Evolutionary conservation across 2,329 filamentous ascomycete species (phyloP).

Genomic region (Metarhizium guizhouense): DNA sequence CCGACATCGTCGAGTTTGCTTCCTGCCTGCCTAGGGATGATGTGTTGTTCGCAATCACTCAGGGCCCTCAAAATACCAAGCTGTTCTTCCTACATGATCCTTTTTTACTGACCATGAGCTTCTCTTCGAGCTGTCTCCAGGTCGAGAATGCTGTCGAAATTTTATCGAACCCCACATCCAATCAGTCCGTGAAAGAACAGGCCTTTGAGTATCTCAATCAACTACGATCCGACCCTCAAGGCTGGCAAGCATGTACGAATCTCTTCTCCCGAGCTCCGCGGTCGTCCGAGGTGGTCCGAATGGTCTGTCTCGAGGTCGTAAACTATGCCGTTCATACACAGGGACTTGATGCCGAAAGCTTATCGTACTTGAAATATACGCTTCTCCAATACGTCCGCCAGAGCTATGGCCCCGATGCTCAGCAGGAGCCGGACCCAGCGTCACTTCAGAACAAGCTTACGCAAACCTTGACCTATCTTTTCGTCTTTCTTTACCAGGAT

Average conservation of each 20-base stretch:
- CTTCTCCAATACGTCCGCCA: slow-evolving; percentile 73
- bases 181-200: slow-evolving; percentile 67
- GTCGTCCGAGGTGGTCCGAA: slow-evolving; percentile 73
- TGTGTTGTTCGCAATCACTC: not conserved
- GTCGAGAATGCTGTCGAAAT: slow-evolving; percentile 94
- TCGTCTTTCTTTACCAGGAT: slow-evolving; percentile 75
- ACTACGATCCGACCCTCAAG: slow-evolving; percentile 70
- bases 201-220: slow-evolving; percentile 75
- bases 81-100: not conserved
- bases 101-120: slow-evolving; percentile 1
- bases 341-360: slow-evolving; percentile 61
- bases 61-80: not conserved
- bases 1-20: not conserved
- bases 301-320: slow-evolving; percentile 85
- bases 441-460: slow-evolving; percentile 94
- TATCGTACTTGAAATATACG: slow-evolving; percentile 70
- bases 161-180: slow-evolving; percentile 73
- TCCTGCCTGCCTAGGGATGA: not conserved
- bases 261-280: slow-evolving; percentile 76
- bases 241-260: slow-evolving; percentile 81
- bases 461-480: slow-evolving; percentile 90
- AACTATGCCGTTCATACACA: slow-evolving; percentile 84
- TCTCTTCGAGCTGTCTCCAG: slow-evolving; percentile 33
- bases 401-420: slow-evolving; percentile 55
- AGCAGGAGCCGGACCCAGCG: slow-evolving; percentile 57